Conservation (phyloP, 164 flowering plant genomes). For the Vitis riparia region DNA sequence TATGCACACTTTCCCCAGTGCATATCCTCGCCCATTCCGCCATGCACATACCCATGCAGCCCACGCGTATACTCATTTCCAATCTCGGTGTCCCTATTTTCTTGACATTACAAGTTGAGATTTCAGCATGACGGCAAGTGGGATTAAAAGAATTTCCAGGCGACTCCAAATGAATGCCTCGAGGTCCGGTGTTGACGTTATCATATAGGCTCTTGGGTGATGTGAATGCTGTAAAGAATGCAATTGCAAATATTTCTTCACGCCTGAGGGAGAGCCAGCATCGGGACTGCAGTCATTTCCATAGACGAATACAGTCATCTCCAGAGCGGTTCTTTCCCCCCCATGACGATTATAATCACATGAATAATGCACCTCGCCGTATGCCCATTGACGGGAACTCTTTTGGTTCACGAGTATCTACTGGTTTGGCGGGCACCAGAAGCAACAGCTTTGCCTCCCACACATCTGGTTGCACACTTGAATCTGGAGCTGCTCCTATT, state of each 20-base stretch:
- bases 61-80: no score
- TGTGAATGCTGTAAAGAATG: conserved; percentile 71
- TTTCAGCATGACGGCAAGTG: no score
- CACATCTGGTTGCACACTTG: conserved; percentile 42
- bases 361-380: conserved; percentile 40
- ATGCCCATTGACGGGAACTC: conserved; percentile 48
- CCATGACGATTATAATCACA: conserved; percentile 70
- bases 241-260: conserved; percentile 70
- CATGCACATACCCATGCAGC: no score
- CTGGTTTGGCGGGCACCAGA: conserved; percentile 32
- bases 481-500: conserved; percentile 42
- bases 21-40: no score
- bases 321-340: conserved; percentile 70
- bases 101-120: no score
- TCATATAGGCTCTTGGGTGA: conserved; percentile 47
- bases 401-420: conserved; percentile 44
- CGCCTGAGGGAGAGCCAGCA: conserved; percentile 96
- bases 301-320: conserved; percentile 57
- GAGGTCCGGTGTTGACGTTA: no score
- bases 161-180: no score
- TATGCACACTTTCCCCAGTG: no score
- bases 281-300: conserved; percentile 81
- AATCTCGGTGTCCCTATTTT: no score
- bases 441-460: conserved; percentile 47
- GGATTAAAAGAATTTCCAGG: no score